Base-by-base conservation (phyloP, 2,329 filamentous ascomycete genomes). In the Ceratocystiopsis brevicomis region DNA sequence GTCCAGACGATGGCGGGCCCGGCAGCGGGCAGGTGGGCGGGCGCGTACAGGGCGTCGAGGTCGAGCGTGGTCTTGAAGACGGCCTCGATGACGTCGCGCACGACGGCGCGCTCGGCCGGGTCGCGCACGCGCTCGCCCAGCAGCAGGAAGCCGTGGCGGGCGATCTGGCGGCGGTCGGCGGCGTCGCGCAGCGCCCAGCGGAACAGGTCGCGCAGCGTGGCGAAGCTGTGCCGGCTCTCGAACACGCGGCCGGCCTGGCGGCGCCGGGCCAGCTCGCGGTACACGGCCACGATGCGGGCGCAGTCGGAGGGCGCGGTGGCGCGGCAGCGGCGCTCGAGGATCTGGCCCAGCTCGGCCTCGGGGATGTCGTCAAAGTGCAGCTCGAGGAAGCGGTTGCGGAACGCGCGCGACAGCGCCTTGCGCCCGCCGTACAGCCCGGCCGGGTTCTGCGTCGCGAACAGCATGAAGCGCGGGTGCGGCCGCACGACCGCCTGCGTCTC, bases 321-420 rank as follows among this genome's bases (percentile, higher is more conserved):
- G 53, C 86, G 76, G 46, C 86, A 92, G 47, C 92, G 73, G 56
- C 85, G 78, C 55, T 92, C 83, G 33, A 99, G 59, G 52, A 99
- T 98, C 37, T 78, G 83, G 53, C 93, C 85, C 38, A 99, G 64
- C 56, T 99, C 92, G 49, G 85, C 79, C 56, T 96, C 85, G 0
- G 90, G 90, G 19, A 99, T 98, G 54, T 99, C 92, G 52, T 96
- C 90, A 53, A 94, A 96, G 59, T 98, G 90, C 5, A 99, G 66
- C 59, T 99, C 90, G 4, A 99, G 69, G 54, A 99, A 99, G 54
- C 90, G 76, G 58, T 98, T 99, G 44, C 92, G 77, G 61, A 99
- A 98, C 2, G 90, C 90, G 37, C 92, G 74, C 1, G 90, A 96
- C 9, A 99, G 67, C 1, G 84, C 77, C 56, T 99, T 99, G 52